Evolutionary conservation across 2,329 filamentous ascomycete species (phyloP), one percentile per base, ranked within the genome.

Genomic region (Neonectria ditissima): DNA sequence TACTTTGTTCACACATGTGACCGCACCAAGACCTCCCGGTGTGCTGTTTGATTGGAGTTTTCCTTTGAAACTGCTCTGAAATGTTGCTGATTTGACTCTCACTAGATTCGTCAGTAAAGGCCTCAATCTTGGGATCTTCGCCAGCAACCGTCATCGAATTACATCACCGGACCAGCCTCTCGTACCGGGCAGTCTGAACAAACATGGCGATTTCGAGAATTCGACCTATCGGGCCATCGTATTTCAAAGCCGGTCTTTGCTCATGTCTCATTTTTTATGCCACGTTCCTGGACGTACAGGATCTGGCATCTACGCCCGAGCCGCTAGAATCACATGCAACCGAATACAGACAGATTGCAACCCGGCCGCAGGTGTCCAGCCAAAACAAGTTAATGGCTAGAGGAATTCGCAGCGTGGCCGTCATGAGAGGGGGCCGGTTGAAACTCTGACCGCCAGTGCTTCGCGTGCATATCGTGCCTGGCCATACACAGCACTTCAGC

Each of bases 381-480:
- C 16, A 26, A 45, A 30, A 18, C 28, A 30, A 32, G 20, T 9
- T 4, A 8, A 32, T 54, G 28, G 10, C 5, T 7, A 13, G n/a
- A 20, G 14, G 20, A 22, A n/a, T 8, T 24, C 41, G 22, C 53
- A 39, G 18, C 22, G 28, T 16, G 26, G 10, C 32, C 16, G 48
- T 28, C 56, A 47, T 16, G 37, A 13, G 30, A 32, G 32, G 30
- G 47, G 22, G 32, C 20, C 39, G 54, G 54, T 63, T 63, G 60
- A 58, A 58, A 55, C 4, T 47, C n/a, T 41, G 9, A 4, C 20
- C 26, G 34, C 18, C 39, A 50, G 44, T 32, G 32, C 55, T 43
- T 13, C 20, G 6, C n/a, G 26, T 47, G 22, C 44, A 20, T 32
- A 41, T 34, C 34, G 24, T 28, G 41, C 24, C 16, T 30, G 18